These are phyloP conservation scores for Tulasnella sp. DNA, from an alignment of 768 basidiomycete species.

Conservation along the genomic window DNA sequence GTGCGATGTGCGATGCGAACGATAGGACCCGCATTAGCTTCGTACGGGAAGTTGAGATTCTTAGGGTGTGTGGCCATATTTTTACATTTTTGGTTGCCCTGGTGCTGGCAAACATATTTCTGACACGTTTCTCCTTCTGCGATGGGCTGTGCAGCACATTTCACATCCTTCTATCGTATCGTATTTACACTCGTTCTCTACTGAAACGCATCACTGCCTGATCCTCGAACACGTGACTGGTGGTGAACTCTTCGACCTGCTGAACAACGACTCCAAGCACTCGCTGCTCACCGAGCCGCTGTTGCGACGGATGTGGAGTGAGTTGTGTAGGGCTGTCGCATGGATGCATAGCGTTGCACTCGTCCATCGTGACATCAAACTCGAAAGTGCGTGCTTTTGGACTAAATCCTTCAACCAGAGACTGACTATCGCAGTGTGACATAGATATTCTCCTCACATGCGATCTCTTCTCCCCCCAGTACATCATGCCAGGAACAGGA, in stretches of 20 bases:
- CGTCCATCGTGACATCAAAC: slow-evolving; percentile 87
- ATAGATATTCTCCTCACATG: slow-evolving; percentile 74
- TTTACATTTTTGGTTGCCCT: not conserved
- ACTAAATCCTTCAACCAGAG: too few relatives aligned
- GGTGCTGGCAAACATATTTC: not conserved
- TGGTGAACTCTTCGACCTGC: slow-evolving; percentile 70
- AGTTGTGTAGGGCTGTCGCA: slow-evolving; percentile 64
- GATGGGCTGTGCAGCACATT: slow-evolving; percentile 42
- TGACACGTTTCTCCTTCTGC: not conserved
- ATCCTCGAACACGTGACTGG: slow-evolving; percentile 67
- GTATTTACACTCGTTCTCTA: slow-evolving; percentile 59
- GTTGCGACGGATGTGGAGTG: slow-evolving; percentile 59
- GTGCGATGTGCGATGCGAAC: slow-evolving; percentile 39
- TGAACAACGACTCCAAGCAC: slow-evolving; percentile 35
- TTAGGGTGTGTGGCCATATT: slow-evolving; percentile 55
- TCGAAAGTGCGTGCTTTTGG: slow-evolving; percentile 40
- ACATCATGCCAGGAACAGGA: slow-evolving; percentile 27
- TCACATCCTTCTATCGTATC: slow-evolving; percentile 72
- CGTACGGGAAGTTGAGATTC: slow-evolving; percentile 71
- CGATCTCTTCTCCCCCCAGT: slow-evolving; percentile 29
- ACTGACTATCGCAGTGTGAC: too few relatives aligned
- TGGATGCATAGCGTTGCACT: slow-evolving; percentile 83
- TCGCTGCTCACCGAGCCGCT: slow-evolving; percentile 35
- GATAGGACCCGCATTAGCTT: slow-evolving; percentile 69
- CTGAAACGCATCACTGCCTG: slow-evolving; percentile 61